These are phyloP conservation scores for Saccharomycopsis phalli DNA, from an alignment of 1,139 yeast genomes.

Conservation along the genomic window DNA sequence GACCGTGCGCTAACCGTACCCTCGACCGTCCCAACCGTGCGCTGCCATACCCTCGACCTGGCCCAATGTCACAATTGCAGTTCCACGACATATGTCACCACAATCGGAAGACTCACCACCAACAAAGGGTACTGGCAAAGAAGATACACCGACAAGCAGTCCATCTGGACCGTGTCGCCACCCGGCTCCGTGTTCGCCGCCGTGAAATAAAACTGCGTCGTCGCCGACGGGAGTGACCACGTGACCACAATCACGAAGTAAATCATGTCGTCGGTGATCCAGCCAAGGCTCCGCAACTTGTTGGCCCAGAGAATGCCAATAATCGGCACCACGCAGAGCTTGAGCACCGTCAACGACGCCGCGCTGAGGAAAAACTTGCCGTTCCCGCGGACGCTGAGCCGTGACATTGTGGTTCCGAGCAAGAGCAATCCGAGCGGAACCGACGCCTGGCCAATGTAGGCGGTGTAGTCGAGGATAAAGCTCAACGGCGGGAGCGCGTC, in stretches of 20 bases:
- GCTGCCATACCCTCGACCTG: no score
- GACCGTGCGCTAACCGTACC: no score
- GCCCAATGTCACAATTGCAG: conserved; percentile 27
- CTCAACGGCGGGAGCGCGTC: conserved; percentile 77
- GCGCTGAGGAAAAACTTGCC: conserved; percentile 65
- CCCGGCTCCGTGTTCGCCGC: conserved; percentile 65
- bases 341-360: conserved; percentile 34
- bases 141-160: conserved; percentile 56
- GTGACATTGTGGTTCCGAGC: conserved; percentile 78
- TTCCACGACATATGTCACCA: conserved; percentile 51
- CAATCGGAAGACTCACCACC: conserved; percentile 53
- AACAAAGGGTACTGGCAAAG: conserved; percentile 54
- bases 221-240: conserved; percentile 66
- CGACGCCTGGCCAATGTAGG: conserved; percentile 76
- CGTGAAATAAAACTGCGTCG: conserved; percentile 62
- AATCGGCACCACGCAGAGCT: conserved; percentile 49
- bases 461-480: conserved; percentile 69
- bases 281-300: conserved; percentile 36
- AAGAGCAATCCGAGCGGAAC: conserved; percentile 80
- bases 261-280: conserved; percentile 52
- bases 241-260: conserved; percentile 60
- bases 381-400: conserved; percentile 58
- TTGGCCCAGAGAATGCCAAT: conserved; percentile 53
- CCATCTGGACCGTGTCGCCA: conserved; percentile 60
- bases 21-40: no score